Base-by-base conservation (phyloP, 2,329 filamentous ascomycete genomes). In the Nigrospora osmanthi region DNA sequence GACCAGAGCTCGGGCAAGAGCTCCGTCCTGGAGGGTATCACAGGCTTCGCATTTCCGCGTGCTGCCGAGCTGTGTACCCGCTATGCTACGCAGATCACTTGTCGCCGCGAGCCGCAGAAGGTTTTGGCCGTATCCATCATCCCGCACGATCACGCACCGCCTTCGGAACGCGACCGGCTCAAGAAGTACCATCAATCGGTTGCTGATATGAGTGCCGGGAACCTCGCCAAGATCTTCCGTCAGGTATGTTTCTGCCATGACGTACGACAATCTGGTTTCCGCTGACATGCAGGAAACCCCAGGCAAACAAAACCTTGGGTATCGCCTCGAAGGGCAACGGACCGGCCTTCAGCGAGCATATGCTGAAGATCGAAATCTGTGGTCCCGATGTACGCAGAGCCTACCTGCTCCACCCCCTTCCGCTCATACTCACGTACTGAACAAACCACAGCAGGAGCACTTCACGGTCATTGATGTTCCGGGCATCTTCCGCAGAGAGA, bases 1-100 rank as follows among this genome's bases (percentile, higher is more conserved):
- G 89, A 87, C 53, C 88, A 93, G 59, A 90, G 85, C 0, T 89
- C 87, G 37, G 88, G 88, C 56, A 94, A 94, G 70, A 89, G 84
- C 62, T 91, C 87, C 2, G 84, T 93, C 15, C 69, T 93, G 30
- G 87, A 93, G 59, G 89, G 66, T 15, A 49, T 77, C 31, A 76
- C 72, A 0, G 69, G 69, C 0, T 71, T 76, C 32, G 64, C 66
- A 0, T 73, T 76, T 35, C 72, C 73, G 5, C 63, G 69, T 2
- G 63, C 54, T 1, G 60, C 62, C 0, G 68, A 62, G 0, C 64
- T 75, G 1, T 75, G 73, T 38, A 76, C 73, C 0, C 63, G 73
- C 0, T 72, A 73, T 38, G 71, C 67, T 0, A 76, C 73, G 0
- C 68, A 73, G 52, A 73, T 74, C 32, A 67, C 63, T 4, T 68